Percentiles rank a stretch among this genome's conserved stretches.
phyloP scores from a whole-genome alignment of 495 filamentous ascomycete genomes.

The Chaetomidium leptoderma region DNA sequence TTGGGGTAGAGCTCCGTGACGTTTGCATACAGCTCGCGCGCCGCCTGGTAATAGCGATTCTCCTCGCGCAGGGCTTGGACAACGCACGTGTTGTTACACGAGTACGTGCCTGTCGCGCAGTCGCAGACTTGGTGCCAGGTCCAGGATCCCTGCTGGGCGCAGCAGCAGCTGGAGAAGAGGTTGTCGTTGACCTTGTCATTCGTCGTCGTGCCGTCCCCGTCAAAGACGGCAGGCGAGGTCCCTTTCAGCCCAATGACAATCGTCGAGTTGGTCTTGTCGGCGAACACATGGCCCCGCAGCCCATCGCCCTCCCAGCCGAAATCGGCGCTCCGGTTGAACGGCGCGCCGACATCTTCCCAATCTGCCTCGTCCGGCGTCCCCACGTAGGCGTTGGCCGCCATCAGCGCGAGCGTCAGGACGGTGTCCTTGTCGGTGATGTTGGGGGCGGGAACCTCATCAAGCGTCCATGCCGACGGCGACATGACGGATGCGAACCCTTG shows the following conservation, averaged over 20 bases:
- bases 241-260: conserved; percentile 91
- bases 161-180: conserved; percentile 95
- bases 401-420: conserved; percentile 74
- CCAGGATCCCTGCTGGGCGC: conserved; percentile 82
- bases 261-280: conserved; percentile 77
- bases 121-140: conserved; percentile 89
- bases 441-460: conserved; percentile 73
- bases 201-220: conserved; percentile 89
- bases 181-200: conserved; percentile 99
- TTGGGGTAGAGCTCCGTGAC: conserved; percentile 84
- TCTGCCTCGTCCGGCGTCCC: conserved; percentile 62
- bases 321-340: conserved; percentile 72
- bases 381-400: conserved; percentile 87
- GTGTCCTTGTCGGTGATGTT: conserved; percentile 84
- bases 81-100: conserved; percentile 88
- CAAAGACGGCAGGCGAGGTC: conserved; percentile 84
- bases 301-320: conserved; percentile 94
- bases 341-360: conserved; percentile 76
- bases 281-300: conserved; percentile 87
- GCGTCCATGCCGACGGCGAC: conserved; percentile 70
- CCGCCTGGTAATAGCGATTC: conserved; percentile 85
- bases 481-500: conserved; percentile 56
- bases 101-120: conserved; percentile 77
- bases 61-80: conserved; percentile 67
- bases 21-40: conserved; percentile 83